Evolutionary conservation across 2,329 filamentous ascomycete species (phyloP).

Genomic region (Shiraia sp.): DNA sequence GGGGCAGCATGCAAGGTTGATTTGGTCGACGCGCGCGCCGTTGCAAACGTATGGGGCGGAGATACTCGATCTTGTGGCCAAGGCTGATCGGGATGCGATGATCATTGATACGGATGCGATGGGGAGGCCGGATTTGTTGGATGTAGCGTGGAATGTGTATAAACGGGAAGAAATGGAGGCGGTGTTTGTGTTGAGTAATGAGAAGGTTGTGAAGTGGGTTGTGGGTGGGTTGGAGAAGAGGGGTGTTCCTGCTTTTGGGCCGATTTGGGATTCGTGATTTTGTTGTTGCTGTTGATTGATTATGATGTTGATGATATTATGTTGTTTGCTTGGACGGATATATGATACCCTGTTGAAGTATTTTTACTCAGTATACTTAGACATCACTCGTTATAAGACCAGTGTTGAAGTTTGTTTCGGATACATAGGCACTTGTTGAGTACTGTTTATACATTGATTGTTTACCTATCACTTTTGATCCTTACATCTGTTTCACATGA

Average conservation of each 20-base stretch:
- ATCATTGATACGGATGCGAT: constrained; percentile 67
- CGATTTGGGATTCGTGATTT: constrained; percentile 70
- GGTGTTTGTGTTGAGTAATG: constrained; percentile 74
- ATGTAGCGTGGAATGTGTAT: constrained; percentile 57
- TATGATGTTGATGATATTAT: not conserved
- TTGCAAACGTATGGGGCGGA: constrained; percentile 63
- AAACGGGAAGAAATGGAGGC: constrained; percentile 61
- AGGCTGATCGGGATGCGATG: constrained; percentile 64
- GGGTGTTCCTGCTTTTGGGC: constrained; percentile 70
- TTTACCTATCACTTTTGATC: not conserved
- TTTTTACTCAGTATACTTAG: too few species aligned
- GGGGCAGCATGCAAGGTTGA: constrained; percentile 59
- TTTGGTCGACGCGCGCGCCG: constrained; percentile 70
- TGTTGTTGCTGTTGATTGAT: not conserved
- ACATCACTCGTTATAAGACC: too few species aligned
- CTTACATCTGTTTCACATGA: not conserved
- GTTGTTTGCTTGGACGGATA: not conserved
- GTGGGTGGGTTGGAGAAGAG: constrained; percentile 70
- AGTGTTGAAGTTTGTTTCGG: too few species aligned
- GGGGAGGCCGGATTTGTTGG: constrained; percentile 65
- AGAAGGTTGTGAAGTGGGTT: constrained; percentile 67
- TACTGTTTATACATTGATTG: not conserved
- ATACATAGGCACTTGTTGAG: too few species aligned
- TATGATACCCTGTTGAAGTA: not conserved
- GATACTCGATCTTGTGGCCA: constrained; percentile 60